Percentiles rank a stretch among this genome's conserved stretches.
Evolutionary conservation across 2,329 filamentous ascomycete genomes (phyloP).

Genomic region (Xylaria arbuscula): DNA sequence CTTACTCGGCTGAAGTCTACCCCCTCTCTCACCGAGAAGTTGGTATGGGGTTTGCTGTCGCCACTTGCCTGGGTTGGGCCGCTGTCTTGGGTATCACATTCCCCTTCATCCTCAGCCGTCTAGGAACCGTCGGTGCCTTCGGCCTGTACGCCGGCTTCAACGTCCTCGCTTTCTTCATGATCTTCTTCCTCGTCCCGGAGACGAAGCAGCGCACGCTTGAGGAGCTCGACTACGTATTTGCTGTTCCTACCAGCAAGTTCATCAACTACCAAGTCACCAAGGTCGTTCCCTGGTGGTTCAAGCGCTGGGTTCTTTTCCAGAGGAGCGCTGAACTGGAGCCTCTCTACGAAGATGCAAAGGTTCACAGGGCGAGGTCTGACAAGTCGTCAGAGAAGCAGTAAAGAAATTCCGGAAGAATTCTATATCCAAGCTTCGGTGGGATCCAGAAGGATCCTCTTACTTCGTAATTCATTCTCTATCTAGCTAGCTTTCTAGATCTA

Average conservation of each 20-base stretch:
- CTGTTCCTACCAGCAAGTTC: conserved; percentile 56
- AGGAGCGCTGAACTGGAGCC: conserved; percentile 45
- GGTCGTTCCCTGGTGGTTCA: conserved; percentile 54
- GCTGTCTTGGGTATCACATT: conserved; percentile 72
- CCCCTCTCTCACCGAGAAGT: conserved; percentile 77
- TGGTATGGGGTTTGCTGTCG: conserved; percentile 76
- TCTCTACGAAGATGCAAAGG: conserved; percentile 42
- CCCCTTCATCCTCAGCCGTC: conserved; percentile 63
- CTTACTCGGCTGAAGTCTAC: conserved; percentile 76
- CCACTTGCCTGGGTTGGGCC: conserved; percentile 71
- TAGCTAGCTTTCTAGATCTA: conserved; percentile 9
- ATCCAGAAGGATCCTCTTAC: not conserved
- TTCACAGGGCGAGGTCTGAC: not conserved
- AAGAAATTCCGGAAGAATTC: not conserved
- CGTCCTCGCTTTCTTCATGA: conserved; percentile 58
- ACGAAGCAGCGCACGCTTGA: conserved; percentile 63
- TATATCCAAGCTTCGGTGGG: not conserved
- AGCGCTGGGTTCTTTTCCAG: conserved; percentile 51
- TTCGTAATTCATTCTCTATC: conserved; percentile 8
- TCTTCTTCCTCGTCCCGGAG: conserved; percentile 62
- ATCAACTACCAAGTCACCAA: conserved; percentile 54
- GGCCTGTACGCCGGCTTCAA: conserved; percentile 62
- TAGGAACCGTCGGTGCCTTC: conserved; percentile 60
- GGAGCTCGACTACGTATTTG: conserved; percentile 63
- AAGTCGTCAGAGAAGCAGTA: conserved; percentile 5